Percentiles rank a stretch among this genome's conserved stretches.
phyloP scores from a whole-genome alignment of 108 stramenopile species.

The Cyclotella atomus region DNA sequence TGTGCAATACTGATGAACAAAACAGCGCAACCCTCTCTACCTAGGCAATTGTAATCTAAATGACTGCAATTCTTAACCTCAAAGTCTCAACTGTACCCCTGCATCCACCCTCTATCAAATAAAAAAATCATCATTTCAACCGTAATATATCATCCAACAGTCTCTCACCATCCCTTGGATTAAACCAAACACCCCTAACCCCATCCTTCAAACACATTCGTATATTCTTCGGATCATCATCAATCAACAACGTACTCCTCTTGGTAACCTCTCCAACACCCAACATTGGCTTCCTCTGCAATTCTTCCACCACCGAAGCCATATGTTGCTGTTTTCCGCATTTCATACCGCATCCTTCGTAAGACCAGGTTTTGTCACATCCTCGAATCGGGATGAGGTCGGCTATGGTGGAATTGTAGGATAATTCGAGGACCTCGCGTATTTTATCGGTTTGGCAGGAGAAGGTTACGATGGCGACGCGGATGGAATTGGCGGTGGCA shows the following conservation, averaged over 20 bases:
- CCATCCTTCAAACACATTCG: slow-evolving; percentile 73
- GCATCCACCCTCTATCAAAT: not conserved
- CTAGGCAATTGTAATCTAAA: too few species aligned
- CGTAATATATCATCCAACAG: slow-evolving; percentile 67
- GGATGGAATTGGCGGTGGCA: slow-evolving; percentile 64
- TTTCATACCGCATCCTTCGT: slow-evolving; percentile 72
- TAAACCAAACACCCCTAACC: slow-evolving; percentile 84
- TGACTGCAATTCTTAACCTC: not conserved
- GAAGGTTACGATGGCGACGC: slow-evolving; percentile 93
- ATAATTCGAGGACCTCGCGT: slow-evolving; percentile 70
- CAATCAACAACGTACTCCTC: slow-evolving; percentile 89
- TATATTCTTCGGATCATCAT: slow-evolving; percentile 92
- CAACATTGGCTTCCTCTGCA: slow-evolving; percentile 51
- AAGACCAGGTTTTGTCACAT: slow-evolving; percentile 82
- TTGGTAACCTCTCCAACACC: slow-evolving; percentile 52
- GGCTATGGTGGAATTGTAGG: slow-evolving; percentile 32
- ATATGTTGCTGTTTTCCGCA: slow-evolving; percentile 92
- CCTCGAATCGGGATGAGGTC: slow-evolving; percentile 86
- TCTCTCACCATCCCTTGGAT: slow-evolving; percentile 70
- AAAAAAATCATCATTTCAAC: slow-evolving; percentile 50
- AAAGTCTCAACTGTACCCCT: not conserved
- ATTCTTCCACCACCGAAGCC: slow-evolving; percentile 93
- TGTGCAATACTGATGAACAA: too few species aligned
- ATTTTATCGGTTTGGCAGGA: slow-evolving; percentile 79
- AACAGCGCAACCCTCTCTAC: too few species aligned